Percentiles rank a stretch among this genome's conserved stretches.
phyloP scores from a whole-genome alignment of 345 rosid species.

The Acer saccharum region DNA sequence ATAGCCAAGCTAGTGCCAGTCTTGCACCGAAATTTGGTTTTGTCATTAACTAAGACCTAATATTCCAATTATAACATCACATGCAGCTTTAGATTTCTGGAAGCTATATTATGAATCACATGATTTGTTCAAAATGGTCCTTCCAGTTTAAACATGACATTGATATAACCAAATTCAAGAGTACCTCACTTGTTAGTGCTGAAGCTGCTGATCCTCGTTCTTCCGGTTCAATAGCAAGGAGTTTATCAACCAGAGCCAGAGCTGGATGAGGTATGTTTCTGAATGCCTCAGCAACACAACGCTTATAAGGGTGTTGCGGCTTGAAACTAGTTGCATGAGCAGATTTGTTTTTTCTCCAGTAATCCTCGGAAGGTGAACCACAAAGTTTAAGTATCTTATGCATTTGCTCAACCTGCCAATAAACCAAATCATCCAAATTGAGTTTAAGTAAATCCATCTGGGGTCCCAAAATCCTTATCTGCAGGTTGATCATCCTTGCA shows the following conservation, averaged over 20 bases:
- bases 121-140: not conserved
- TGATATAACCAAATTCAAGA: not conserved
- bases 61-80: not conserved
- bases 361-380: constrained; percentile 81
- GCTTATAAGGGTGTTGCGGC: constrained; percentile 68
- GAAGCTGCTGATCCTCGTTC: constrained; percentile 64
- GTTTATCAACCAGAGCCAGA: constrained; percentile 60
- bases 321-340: constrained; percentile 78
- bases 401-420: constrained; percentile 85
- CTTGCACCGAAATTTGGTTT: not conserved
- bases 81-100: not conserved
- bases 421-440: not conserved
- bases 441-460: not conserved
- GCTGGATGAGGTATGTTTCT: constrained; percentile 57
- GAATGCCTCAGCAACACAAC: constrained; percentile 57
- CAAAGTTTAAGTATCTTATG: constrained; percentile 97
- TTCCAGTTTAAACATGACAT: not conserved
- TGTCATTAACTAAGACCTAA: not conserved
- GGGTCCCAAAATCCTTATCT: not conserved
- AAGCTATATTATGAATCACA: not conserved
- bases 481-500: not conserved
- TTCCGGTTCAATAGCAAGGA: constrained; percentile 70
- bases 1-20: not conserved
- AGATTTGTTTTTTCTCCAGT: constrained; percentile 68
- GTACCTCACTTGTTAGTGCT: constrained; percentile 65